Conservation (phyloP, 768 basidiomycete species). For the Mrakia blollopis region DNA sequence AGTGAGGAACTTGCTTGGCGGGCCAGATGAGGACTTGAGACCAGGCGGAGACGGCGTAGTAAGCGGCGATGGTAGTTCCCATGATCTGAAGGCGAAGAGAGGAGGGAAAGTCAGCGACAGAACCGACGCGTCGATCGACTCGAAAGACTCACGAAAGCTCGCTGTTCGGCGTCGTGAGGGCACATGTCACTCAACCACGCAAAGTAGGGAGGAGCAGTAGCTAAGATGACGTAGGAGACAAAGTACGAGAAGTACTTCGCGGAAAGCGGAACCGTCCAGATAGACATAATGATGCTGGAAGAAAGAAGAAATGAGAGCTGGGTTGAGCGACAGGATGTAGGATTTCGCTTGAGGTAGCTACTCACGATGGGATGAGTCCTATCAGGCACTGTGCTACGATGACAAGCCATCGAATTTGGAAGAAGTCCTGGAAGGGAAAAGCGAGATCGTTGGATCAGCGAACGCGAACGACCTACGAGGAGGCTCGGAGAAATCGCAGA, state of each 20-base stretch:
- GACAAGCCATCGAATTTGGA: constrained; percentile 39
- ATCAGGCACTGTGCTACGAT: constrained; percentile 36
- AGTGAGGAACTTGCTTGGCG: constrained; percentile 39
- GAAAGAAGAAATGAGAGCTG: constrained; percentile 28
- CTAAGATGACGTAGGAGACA: constrained; percentile 36
- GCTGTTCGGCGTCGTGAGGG: constrained; percentile 40
- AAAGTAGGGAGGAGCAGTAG: constrained; percentile 39
- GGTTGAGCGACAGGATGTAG: too few species aligned
- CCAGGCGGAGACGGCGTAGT: constrained; percentile 41
- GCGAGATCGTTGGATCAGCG: too few species aligned
- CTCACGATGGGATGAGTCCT: not conserved
- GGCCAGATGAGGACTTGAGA: constrained; percentile 41
- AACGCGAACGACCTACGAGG: too few species aligned
- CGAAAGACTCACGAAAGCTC: constrained; percentile 34
- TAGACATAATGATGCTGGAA: constrained; percentile 38
- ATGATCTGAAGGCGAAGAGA: constrained; percentile 27
- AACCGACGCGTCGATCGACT: not conserved
- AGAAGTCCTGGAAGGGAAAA: constrained; percentile 27
- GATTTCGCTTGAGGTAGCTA: not conserved
- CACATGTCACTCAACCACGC: constrained; percentile 41
- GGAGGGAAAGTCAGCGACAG: not conserved
- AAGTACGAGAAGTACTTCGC: constrained; percentile 42
- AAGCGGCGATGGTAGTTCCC: constrained; percentile 38
- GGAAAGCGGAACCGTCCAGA: constrained; percentile 39
- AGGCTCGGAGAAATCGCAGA: too few species aligned